Evolutionary conservation across 2,329 filamentous ascomycete species (phyloP).

Genomic region (Pseudogymnoascus sp.): DNA sequence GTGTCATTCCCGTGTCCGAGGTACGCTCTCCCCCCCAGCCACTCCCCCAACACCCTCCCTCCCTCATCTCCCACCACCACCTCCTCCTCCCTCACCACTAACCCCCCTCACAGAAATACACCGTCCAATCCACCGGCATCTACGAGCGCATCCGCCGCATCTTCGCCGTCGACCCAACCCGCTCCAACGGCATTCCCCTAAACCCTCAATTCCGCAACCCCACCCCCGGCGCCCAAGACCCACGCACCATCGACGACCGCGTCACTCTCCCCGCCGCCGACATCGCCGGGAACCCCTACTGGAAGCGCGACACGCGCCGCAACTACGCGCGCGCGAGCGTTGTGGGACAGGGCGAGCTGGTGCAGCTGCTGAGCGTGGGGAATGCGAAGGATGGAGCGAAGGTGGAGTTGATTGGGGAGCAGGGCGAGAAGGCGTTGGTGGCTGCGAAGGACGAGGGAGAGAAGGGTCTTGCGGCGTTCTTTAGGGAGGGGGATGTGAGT

Average conservation of each 20-base stretch:
- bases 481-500: conserved; percentile 57
- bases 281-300: conserved; percentile 89
- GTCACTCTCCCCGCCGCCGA: conserved; percentile 79
- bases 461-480: conserved; percentile 65
- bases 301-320: conserved; percentile 85
- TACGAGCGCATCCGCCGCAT: conserved; percentile 78
- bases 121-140: conserved; percentile 79
- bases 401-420: conserved; percentile 73
- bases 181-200: conserved; percentile 85
- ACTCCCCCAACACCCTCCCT: conserved; percentile 19
- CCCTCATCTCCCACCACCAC: conserved; percentile 16
- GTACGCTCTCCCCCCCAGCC: conserved; percentile 37
- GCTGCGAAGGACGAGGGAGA: conserved; percentile 68
- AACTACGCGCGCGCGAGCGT: conserved; percentile 75
- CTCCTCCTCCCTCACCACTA: conserved; percentile 20
- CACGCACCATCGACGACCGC: conserved; percentile 69
- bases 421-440: conserved; percentile 67
- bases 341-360: conserved; percentile 77
- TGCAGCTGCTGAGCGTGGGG: conserved; percentile 77
- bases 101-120: conserved; percentile 71
- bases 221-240: conserved; percentile 66
- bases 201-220: conserved; percentile 92
- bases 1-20: conserved; percentile 52
- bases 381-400: conserved; percentile 69
- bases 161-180: conserved; percentile 76